Conservation (phyloP, 2,329 filamentous ascomycete species). For the Aspergillus vadensis region DNA sequence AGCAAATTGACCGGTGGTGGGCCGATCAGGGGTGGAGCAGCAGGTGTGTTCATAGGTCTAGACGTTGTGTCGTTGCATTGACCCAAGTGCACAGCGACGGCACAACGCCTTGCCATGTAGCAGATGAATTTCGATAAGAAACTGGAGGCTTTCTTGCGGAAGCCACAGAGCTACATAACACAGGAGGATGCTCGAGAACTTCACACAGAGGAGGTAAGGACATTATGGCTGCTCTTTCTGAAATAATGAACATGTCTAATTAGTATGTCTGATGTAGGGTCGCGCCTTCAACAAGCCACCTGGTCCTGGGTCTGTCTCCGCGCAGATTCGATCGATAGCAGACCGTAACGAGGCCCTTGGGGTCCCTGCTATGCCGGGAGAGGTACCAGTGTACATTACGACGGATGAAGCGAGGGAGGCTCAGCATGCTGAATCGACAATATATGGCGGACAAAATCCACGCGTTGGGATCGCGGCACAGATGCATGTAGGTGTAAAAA, state of each 20-base stretch:
- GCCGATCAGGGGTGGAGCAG: constrained; percentile 35
- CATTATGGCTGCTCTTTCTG: too few species aligned
- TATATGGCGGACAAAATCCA: constrained; percentile 36
- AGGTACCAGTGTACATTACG: constrained; percentile 31
- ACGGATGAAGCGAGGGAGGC: constrained; percentile 37
- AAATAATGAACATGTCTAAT: too few species aligned
- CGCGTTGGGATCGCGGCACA: constrained; percentile 35
- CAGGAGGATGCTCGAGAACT: constrained; percentile 36
- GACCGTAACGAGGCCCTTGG: constrained; percentile 35
- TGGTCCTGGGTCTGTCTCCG: constrained; percentile 32
- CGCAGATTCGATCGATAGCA: constrained; percentile 37
- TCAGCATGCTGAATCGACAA: constrained; percentile 23
- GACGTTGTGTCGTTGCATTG: background rate
- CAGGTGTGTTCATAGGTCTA: constrained; percentile 25
- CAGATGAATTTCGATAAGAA: constrained; percentile 40
- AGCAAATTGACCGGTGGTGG: constrained; percentile 34
- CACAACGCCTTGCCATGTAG: constrained; percentile 35
- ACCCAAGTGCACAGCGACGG: constrained; percentile 28
- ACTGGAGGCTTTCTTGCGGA: constrained; percentile 33
- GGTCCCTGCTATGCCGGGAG: constrained; percentile 25
- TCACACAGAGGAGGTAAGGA: constrained; percentile 34
- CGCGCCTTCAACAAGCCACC: constrained; percentile 38
- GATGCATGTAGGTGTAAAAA: constrained; percentile 33
- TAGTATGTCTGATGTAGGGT: constrained; percentile 22
- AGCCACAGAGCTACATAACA: constrained; percentile 37